Percentiles rank a stretch among this genome's conserved stretches.
Evolutionary conservation across 805 yeast species (phyloP).

Genomic region (Cyberlindnera suaveolens): DNA sequence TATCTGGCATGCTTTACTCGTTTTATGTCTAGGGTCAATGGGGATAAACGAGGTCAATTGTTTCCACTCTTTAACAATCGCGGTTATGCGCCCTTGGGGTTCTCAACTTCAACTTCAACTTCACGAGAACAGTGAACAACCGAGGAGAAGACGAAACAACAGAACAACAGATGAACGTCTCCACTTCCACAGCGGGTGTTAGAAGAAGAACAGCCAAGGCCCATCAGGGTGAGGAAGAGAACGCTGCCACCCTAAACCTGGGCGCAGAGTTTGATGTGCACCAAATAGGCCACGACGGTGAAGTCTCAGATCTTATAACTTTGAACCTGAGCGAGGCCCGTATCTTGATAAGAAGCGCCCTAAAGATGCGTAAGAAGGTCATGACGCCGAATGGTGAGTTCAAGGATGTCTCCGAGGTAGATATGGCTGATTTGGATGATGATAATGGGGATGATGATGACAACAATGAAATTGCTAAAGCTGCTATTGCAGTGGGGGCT

Average conservation of each 20-base stretch:
- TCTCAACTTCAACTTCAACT: too few relatives aligned
- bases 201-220: slow-evolving; percentile 66
- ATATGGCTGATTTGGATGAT: slow-evolving; percentile 25
- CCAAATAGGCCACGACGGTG: slow-evolving; percentile 79
- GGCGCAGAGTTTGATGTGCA: slow-evolving; percentile 89
- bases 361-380: slow-evolving; percentile 63
- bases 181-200: slow-evolving; percentile 83
- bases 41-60: too few relatives aligned
- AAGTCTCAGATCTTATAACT: slow-evolving; percentile 70
- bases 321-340: slow-evolving; percentile 87
- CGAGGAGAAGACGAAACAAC: not conserved
- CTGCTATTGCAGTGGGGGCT: slow-evolving; percentile 63
- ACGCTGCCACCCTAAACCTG: slow-evolving; percentile 77
- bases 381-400: slow-evolving; percentile 37
- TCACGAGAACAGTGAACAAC: too few relatives aligned
- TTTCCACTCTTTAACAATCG: too few relatives aligned
- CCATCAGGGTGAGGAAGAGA: slow-evolving; percentile 77
- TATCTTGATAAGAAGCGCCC: slow-evolving; percentile 81
- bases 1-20: not conserved
- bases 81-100: too few relatives aligned
- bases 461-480: slow-evolving; percentile 29
- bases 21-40: not conserved
- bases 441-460: slow-evolving; percentile 26
- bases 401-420: slow-evolving; percentile 24
- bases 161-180: slow-evolving; percentile 58